Conservation (phyloP, 2,329 filamentous ascomycete species). For the Phyllachora maydis region DNA sequence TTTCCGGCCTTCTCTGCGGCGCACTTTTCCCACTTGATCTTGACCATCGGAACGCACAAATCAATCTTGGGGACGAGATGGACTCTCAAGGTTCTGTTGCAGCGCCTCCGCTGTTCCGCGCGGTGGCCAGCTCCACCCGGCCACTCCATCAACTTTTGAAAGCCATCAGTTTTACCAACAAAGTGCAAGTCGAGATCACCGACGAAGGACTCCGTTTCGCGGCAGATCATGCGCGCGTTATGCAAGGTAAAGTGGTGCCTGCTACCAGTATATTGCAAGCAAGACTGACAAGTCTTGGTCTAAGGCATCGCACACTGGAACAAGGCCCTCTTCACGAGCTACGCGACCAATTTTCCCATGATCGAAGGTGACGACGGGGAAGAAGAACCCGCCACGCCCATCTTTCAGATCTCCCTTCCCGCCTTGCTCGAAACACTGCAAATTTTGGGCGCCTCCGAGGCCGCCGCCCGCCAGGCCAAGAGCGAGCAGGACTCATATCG, state of each 20-base stretch:
- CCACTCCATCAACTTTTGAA: conserved; percentile 45
- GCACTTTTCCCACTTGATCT: no score
- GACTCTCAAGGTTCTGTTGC: no score
- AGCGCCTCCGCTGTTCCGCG: conserved; percentile 42
- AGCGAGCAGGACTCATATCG: conserved; percentile 38
- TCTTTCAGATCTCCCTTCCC: conserved; percentile 72
- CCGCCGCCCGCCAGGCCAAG: conserved; percentile 33
- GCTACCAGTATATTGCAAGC: no score
- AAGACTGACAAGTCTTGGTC: no score
- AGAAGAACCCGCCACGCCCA: conserved; percentile 25
- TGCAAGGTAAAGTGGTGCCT: conserved; percentile 88
- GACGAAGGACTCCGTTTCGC: conserved; percentile 73
- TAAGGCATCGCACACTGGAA: conserved; percentile 65
- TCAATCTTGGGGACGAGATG: no score
- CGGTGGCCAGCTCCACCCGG: conserved; percentile 57
- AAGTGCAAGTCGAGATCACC: conserved; percentile 50
- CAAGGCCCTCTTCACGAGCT: conserved; percentile 74
- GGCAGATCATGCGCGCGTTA: conserved; percentile 70
- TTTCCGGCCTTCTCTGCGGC: no score
- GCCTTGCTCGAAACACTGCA: conserved; percentile 86
- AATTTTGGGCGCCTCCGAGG: conserved; percentile 76
- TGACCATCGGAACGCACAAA: no score
- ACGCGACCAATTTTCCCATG: conserved; percentile 43
- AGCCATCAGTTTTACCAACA: conserved; percentile 38
- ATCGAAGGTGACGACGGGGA: no score